These are phyloP conservation scores for Hypoxylon subgilvum DNA, from an alignment of 495 filamentous ascomycete genomes.

Conservation along the genomic window DNA sequence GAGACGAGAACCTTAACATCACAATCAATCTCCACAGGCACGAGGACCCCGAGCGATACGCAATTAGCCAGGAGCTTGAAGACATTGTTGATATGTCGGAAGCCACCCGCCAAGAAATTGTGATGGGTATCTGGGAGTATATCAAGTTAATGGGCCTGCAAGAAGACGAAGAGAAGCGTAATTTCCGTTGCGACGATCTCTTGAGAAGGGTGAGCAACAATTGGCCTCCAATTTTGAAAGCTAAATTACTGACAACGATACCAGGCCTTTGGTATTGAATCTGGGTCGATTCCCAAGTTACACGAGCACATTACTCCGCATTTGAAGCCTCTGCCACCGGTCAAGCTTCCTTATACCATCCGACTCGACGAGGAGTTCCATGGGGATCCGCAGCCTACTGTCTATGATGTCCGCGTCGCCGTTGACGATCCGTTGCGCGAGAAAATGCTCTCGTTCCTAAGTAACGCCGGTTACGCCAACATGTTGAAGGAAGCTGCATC, in stretches of 20 bases:
- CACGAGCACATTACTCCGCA: slow-evolving; percentile 76
- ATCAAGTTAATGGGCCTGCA: slow-evolving; percentile 82
- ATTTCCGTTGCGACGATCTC: slow-evolving; percentile 85
- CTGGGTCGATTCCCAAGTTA: slow-evolving; percentile 87
- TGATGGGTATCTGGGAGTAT: slow-evolving; percentile 95
- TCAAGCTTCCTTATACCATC: slow-evolving; percentile 89
- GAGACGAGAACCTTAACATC: slow-evolving; percentile 91
- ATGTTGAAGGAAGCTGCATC: slow-evolving; percentile 71
- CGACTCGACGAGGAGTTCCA: slow-evolving; percentile 89
- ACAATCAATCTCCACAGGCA: slow-evolving; percentile 86
- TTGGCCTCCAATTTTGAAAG: neutral
- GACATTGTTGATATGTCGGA: slow-evolving; percentile 86
- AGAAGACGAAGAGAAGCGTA: slow-evolving; percentile 91
- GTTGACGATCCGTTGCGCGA: slow-evolving; percentile 81
- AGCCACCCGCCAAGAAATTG: slow-evolving; percentile 81
- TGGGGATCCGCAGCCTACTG: slow-evolving; percentile 65
- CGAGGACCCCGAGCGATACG: slow-evolving; percentile 83
- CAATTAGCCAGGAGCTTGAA: slow-evolving; percentile 76
- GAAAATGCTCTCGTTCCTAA: slow-evolving; percentile 66
- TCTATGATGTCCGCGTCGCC: slow-evolving; percentile 87
- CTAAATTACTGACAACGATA: slow-evolving; percentile 23
- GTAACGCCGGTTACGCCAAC: slow-evolving; percentile 61
- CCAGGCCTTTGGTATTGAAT: slow-evolving; percentile 79
- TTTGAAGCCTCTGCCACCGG: slow-evolving; percentile 77
- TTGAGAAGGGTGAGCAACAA: slow-evolving; percentile 69